These are phyloP conservation scores for Colletotrichum higginsianum DNA, from an alignment of 2,329 filamentous ascomycete genomes.

Conservation along the genomic window DNA sequence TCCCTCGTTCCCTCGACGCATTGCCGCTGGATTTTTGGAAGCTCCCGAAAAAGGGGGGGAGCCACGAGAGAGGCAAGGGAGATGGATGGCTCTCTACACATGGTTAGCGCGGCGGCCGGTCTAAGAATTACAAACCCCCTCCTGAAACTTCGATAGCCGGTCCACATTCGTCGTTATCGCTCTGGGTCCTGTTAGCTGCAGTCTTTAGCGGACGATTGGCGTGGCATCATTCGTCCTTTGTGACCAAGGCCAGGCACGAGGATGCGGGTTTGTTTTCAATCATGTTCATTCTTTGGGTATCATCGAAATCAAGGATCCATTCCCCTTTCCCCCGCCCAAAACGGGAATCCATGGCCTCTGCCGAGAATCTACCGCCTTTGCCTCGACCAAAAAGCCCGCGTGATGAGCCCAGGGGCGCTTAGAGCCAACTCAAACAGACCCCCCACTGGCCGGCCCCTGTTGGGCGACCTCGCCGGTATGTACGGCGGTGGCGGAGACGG, in stretches of 20 bases:
- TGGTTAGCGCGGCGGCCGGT: conserved; percentile 6
- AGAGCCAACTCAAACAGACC: conserved; percentile 23
- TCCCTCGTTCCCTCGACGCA: background rate
- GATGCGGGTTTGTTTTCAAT: background rate
- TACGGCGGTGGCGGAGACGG: conserved; percentile 38
- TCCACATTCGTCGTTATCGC: conserved; percentile 7
- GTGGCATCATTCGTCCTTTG: background rate
- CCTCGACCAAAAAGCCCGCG: conserved; percentile 18
- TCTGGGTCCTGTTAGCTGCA: background rate
- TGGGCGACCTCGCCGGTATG: conserved; percentile 17
- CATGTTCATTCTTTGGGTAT: conserved; percentile 21
- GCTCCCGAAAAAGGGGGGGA: background rate
- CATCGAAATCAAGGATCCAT: background rate
- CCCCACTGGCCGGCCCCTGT: conserved; percentile 3
- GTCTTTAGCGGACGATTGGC: background rate
- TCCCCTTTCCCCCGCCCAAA: background rate
- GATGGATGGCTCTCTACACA: background rate
- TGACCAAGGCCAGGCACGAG: background rate
- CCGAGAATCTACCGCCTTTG: conserved; percentile 3
- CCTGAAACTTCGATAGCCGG: conserved; percentile 15
- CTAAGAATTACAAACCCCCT: background rate
- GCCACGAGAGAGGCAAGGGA: background rate
- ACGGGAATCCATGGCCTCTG: background rate
- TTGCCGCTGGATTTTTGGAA: background rate
- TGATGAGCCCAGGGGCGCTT: conserved; percentile 31